Evolutionary conservation across 2,329 filamentous ascomycete genomes (phyloP), one percentile per base, ranked within the genome.

Genomic region (Hypoxylon sp.): DNA sequence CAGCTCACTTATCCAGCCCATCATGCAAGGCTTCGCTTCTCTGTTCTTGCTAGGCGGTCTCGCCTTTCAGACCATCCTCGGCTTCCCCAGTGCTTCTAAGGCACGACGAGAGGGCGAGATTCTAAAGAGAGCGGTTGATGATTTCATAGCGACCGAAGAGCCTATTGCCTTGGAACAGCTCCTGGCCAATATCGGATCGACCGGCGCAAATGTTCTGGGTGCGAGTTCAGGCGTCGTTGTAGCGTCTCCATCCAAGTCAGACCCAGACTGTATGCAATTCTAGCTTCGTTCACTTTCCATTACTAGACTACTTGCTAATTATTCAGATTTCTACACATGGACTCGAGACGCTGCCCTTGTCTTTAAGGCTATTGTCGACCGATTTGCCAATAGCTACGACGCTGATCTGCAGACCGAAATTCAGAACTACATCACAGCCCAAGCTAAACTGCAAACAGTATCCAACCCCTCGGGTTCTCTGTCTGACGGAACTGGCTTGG

Each of bases 251-350:
- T 86, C 84, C 68, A 86, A 80, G 37, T 70, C 71, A 14, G 80
- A 86, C 55, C 88, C 88, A 4, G 81, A 88, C 73, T 90, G 87
- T 89, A 79, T 80, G 85, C 5, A 51, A 35, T 5, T 51, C 24
- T 77, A 42, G 44, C 31, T 33, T 35, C 17, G 2, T 3, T 13
- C 26, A 6, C 24, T 24, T 39, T 14, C 19, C 5, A 22, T 9
- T 10, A 13, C 8, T 33, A 35, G 42, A 10, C 17, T 10, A 22
- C n/a, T 64, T 52, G 39, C 71, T 74, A 42, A 73, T 50, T 65
- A 6, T 13, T 29, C 57, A 93, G 91, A 94, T 78, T 94, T 87
- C 76, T 94, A 89, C 75, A 93, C 91, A 0, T 95, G 92, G 92
- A 93, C 90, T 1, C 83, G 92, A 74, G 92, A 95, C 78, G 86